These are phyloP conservation scores for Tillandsia leiboldiana DNA, from an alignment of 176 grass and related monocot species.

Conservation along the genomic window DNA sequence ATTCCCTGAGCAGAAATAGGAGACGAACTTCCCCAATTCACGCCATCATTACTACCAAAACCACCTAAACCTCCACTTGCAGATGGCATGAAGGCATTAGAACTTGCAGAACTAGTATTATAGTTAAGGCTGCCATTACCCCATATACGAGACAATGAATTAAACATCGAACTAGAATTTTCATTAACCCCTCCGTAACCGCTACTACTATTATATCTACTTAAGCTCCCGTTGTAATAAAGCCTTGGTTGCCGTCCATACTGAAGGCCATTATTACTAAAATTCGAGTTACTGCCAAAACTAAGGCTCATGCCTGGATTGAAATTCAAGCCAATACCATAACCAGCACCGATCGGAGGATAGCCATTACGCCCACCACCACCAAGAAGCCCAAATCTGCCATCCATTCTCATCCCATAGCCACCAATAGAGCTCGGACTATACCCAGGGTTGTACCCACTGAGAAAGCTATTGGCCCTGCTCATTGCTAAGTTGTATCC, in stretches of 20 bases:
- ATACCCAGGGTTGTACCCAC: slow-evolving; percentile 64
- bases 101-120: slow-evolving; percentile 33
- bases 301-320: slow-evolving; percentile 43
- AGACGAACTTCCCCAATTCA: slow-evolving; percentile 35
- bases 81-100: slow-evolving; percentile 54
- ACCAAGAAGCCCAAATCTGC: slow-evolving; percentile 47
- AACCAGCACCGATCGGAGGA: slow-evolving; percentile 34
- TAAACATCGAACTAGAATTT: slow-evolving; percentile 58
- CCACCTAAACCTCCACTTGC: slow-evolving; percentile 30
- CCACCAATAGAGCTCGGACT: slow-evolving; percentile 55
- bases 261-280: slow-evolving; percentile 37
- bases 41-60: slow-evolving; percentile 27
- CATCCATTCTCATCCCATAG: slow-evolving; percentile 72
- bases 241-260: slow-evolving; percentile 57
- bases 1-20: slow-evolving; percentile 38
- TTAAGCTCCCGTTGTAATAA: slow-evolving; percentile 57
- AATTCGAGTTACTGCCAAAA: slow-evolving; percentile 48
- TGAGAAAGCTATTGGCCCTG: slow-evolving; percentile 63
- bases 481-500: slow-evolving; percentile 56
- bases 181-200: slow-evolving; percentile 57
- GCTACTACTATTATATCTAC: slow-evolving; percentile 44
- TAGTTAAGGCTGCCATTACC: slow-evolving; percentile 49
- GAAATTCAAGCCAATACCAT: slow-evolving; percentile 62
- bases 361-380: slow-evolving; percentile 34
- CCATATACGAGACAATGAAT: slow-evolving; percentile 60